phyloP scores from a whole-genome alignment of 108 stramenopile genomes.

The Fragilariopsis cylindrus region DNA sequence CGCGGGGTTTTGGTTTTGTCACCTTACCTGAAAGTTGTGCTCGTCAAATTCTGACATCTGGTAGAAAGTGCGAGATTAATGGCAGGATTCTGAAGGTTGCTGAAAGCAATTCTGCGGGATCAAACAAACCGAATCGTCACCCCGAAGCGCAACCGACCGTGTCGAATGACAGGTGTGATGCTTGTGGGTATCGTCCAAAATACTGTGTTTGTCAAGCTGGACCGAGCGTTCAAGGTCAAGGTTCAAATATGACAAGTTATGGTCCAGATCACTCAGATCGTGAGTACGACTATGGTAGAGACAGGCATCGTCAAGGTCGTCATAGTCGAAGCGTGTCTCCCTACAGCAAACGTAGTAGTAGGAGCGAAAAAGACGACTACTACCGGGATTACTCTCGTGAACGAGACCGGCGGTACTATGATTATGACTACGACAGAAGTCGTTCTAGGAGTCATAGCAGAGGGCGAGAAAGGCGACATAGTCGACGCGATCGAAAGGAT shows the following conservation, averaged over 20 bases:
- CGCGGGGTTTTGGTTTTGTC: slow-evolving; percentile 88
- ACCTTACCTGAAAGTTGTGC: slow-evolving; percentile 75
- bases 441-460: slow-evolving; percentile 40
- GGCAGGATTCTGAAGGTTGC: slow-evolving; percentile 81
- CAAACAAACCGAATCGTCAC: slow-evolving; percentile 48
- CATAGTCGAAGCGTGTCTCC: slow-evolving; percentile 69
- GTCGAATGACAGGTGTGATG: slow-evolving; percentile 61
- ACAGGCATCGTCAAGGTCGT: slow-evolving; percentile 45
- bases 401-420: slow-evolving; percentile 31
- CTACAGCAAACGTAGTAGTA: slow-evolving; percentile 44
- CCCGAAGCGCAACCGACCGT: slow-evolving; percentile 23
- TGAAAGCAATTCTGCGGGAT: slow-evolving; percentile 80
- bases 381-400: slow-evolving; percentile 32
- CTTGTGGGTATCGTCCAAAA: slow-evolving; percentile 84
- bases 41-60: slow-evolving; percentile 56
- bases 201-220: slow-evolving; percentile 67
- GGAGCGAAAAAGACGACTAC: slow-evolving; percentile 44
- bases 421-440: slow-evolving; percentile 35
- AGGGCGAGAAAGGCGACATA: slow-evolving; percentile 37
- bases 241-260: slow-evolving; percentile 40
- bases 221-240: slow-evolving; percentile 36
- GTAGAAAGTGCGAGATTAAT: slow-evolving; percentile 70
- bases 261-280: slow-evolving; percentile 38
- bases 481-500: slow-evolving; percentile 32
- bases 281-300: slow-evolving; percentile 43